A percentile compares a stretch with the other conserved stretches of the same genome.
Evolutionary conservation across 768 basidiomycete genomes (phyloP).

Genomic region (Leucosporidium scottii): DNA sequence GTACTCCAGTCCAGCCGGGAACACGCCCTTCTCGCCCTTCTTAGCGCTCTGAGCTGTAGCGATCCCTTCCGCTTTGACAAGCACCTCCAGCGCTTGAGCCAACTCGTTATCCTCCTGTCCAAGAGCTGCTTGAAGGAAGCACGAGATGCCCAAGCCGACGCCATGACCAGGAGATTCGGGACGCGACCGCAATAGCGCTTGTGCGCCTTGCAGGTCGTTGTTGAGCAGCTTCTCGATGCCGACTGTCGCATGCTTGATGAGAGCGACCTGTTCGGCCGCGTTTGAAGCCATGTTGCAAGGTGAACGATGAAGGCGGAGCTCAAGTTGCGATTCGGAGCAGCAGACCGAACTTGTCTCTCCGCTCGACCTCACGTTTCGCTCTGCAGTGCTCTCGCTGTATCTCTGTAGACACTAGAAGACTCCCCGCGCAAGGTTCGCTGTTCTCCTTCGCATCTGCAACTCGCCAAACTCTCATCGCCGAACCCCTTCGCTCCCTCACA

Average conservation of each 20-base stretch:
- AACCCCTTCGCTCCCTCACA: too few species aligned
- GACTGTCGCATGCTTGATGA: not conserved
- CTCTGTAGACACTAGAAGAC: too few species aligned
- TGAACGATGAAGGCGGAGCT: too few species aligned
- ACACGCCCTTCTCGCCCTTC: conserved; percentile 12
- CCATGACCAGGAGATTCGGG: conserved; percentile 3
- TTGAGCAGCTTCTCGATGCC: conserved; percentile 22
- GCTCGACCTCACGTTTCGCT: too few species aligned
- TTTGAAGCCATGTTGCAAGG: too few species aligned
- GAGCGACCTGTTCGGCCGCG: not conserved
- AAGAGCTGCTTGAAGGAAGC: conserved; percentile 13
- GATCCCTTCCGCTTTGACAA: conserved; percentile 7
- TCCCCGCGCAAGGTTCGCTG: too few species aligned
- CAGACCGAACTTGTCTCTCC: too few species aligned
- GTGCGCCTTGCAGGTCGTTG: conserved; percentile 6
- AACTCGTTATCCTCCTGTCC: conserved; percentile 25
- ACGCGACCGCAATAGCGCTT: not conserved
- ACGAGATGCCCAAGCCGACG: conserved; percentile 13
- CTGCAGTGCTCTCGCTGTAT: not conserved
- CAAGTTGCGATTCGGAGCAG: too few species aligned
- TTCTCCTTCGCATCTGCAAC: too few species aligned
- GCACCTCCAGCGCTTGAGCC: not conserved
- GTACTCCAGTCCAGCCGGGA: conserved; percentile 17
- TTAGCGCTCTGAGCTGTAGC: conserved; percentile 1
- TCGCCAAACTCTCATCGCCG: too few species aligned